Evolutionary conservation across 306 rosid species (phyloP), one percentile per base, ranked within the genome.

Genomic region (Myrica gale): DNA sequence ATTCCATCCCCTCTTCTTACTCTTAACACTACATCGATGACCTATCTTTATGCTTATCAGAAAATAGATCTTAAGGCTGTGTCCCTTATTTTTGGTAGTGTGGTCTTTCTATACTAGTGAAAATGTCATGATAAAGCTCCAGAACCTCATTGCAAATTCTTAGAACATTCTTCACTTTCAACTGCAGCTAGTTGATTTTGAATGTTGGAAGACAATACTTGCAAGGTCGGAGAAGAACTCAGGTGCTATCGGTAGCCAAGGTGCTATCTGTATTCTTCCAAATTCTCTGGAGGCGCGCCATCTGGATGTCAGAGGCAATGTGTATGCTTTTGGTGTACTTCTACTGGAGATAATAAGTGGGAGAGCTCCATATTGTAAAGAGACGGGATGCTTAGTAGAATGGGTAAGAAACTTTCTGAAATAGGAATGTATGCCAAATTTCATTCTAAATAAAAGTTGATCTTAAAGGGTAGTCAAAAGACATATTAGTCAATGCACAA

Each of bases 141-240:
- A 58, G 79, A 71, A 23, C 50, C 50, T 65, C 48, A 7, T 65
- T 12, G 47, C 16, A 17, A 65, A 65, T 42, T 65, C 26, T 65
- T 46, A 55, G 6, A 66, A 56, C 55, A 52, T 51, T 68, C 74
- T 54, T 61, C n/a, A n/a, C 32, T 73, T 80, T 75, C 32, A 63
- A 68, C 61, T 86, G 87, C 89, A 96, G 99, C 80, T 96, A 79
- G 93, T 96, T 82, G 98, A 96, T 81, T 96, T 96, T 81, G 99
- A 96, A 84, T 87, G 98, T 85, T 96, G 99, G 98, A 96, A 96
- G 87, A 82, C 96, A 69, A 92, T 96, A 81, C 91, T 96, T 71
- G 89, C 86, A 60, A 88, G 98, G 87, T 90, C 96, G 23, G 99
- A 92, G 80, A 90, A 86, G 80, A 89, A 90, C 81, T 89, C 94